Base-by-base conservation (phyloP, 2,329 filamentous ascomycete species). In the Penicillium sp. region DNA sequence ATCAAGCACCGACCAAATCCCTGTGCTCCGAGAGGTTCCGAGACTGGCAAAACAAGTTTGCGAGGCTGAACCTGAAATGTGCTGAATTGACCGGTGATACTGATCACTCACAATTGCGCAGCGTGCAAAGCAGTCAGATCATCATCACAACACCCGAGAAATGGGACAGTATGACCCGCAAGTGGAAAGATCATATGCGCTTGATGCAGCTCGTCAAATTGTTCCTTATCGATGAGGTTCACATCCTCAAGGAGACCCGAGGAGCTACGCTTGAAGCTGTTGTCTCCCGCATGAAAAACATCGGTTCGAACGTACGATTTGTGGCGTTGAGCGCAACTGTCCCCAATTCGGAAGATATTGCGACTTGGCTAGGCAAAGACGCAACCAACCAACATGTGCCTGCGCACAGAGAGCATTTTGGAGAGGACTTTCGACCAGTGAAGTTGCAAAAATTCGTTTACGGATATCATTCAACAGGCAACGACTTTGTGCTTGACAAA, bases 101-200 rank as follows among this genome's bases (percentile, higher is more conserved):
- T 0, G 83, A 86, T 34, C 74, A 78, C 44, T 68, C 72, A 4
- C 82, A 90, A 55, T 74, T 90, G 50, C 75, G 76, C 24, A 80
- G 78, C 46, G 84, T 91, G 5, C 83, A 88, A 51, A 81, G 76
- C 56, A 88, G 88, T 3, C 84, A 83, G 40, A 87, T 95, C 53
- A 91, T 95, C 55, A 78, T 94, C 52, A 93, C 89, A 0, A 95
- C 88, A 0, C 88, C 89, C 0, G 88, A 95, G 67, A 94, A 94
- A 62, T 94, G 88, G 88, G 88, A 95, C 63, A 91, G 87, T 50
- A 84, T 93, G 65, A 94, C 89, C 0, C 77, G 88, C 13, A 90
- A 88, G 62, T 94, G 89, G 89, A 82, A 84, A 57, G 88, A 94
- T 57, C 85, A 94, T 59, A 77, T 78, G 45, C 85, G 77, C 54